Conservation (phyloP, 2,329 filamentous ascomycete genomes). For the Pseudogymnoascus sp. region DNA sequence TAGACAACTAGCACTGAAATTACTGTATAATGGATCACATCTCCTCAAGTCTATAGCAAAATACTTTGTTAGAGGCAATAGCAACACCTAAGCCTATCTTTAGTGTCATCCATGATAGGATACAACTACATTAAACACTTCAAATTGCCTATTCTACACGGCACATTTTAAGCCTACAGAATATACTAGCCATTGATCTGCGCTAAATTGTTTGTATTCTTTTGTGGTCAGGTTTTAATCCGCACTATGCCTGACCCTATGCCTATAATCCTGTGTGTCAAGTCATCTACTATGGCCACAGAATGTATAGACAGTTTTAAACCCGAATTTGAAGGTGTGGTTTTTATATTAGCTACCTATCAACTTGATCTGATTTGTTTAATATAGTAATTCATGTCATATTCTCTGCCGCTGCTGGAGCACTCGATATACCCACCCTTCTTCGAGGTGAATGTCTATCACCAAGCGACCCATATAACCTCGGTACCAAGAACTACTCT, state of each 20-base stretch:
- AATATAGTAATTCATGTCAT: slow-evolving; percentile 13
- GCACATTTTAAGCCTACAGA: neutral
- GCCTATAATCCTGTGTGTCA: neutral
- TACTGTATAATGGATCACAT: neutral
- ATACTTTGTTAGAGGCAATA: neutral
- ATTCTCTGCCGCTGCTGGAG: neutral
- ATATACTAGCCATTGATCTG: neutral
- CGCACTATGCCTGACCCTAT: neutral
- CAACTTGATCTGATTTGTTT: neutral
- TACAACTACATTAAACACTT: neutral
- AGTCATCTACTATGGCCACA: neutral
- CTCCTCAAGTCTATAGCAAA: neutral
- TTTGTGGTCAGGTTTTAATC: neutral
- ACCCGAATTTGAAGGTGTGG: neutral
- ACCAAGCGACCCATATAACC: slow-evolving; percentile 3
- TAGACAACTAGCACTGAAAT: neutral
- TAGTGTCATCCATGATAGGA: neutral
- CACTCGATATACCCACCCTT: slow-evolving; percentile 10
- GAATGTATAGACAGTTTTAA: neutral
- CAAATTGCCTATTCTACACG: neutral
- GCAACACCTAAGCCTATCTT: neutral
- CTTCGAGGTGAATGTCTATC: slow-evolving; percentile 8
- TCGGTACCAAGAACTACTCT: slow-evolving; percentile 13
- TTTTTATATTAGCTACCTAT: neutral
- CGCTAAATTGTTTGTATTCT: neutral